phyloP scores from a whole-genome alignment of 2,329 filamentous ascomycete genomes.

The Rutstroemia sp. region DNA sequence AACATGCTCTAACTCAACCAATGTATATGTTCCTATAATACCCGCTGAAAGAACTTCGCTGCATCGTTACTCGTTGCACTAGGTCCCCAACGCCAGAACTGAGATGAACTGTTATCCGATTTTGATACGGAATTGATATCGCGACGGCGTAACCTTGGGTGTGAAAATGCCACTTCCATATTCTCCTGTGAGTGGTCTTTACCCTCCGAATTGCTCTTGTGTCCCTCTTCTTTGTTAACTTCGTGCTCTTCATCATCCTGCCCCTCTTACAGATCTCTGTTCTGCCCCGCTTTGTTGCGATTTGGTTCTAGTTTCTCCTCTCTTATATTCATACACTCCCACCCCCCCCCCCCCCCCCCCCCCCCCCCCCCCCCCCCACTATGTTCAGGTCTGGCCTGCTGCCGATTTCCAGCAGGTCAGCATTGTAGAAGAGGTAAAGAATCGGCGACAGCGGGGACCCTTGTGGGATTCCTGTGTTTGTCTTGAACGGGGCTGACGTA shows the following conservation, averaged over 20 bases:
- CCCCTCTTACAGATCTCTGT: slow-evolving; percentile 1
- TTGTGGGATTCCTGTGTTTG: no score
- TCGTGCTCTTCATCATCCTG: slow-evolving; percentile 13
- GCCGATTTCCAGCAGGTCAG: no score
- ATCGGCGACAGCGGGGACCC: no score
- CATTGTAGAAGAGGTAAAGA: no score
- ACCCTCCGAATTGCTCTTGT: slow-evolving; percentile 9
- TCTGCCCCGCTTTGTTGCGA: no score
- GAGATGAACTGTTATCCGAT: not conserved
- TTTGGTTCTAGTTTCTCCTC: no score
- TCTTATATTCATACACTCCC: no score
- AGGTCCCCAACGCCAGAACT: slow-evolving; percentile 16
- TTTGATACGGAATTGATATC: slow-evolving; percentile 8
- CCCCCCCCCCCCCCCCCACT: no score
- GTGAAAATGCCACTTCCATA: slow-evolving; percentile 12
- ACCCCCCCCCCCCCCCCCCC: no score
- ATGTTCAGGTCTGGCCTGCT: no score
- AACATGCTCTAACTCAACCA: no score
- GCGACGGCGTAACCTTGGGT: not conserved
- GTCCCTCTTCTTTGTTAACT: slow-evolving; percentile 2
- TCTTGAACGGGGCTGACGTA: no score
- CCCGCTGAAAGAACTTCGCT: slow-evolving; percentile 20
- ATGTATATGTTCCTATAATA: slow-evolving; percentile 7
- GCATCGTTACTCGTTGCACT: slow-evolving; percentile 17
- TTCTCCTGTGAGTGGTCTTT: slow-evolving; percentile 14